Percentiles rank a stretch among this genome's conserved stretches.
Conservation (phyloP, 2,329 filamentous ascomycete species). For the Hypoxylon sp. region DNA sequence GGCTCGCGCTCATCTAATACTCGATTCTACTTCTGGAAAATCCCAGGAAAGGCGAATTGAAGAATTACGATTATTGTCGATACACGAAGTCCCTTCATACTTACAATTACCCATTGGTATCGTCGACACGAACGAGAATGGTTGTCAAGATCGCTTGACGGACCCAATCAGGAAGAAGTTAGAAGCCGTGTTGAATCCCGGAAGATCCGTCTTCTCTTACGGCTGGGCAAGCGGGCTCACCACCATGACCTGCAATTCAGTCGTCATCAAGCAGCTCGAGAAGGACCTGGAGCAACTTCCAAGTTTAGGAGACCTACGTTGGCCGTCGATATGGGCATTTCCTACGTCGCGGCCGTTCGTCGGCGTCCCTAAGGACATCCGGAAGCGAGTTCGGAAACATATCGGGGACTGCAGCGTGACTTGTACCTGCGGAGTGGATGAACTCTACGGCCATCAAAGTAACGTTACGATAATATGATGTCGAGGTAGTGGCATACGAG, state of each 20-base stretch:
- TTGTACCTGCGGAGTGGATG: constrained; percentile 49
- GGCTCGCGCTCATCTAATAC: constrained; percentile 68
- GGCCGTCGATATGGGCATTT: constrained; percentile 52
- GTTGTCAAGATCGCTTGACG: constrained; percentile 32
- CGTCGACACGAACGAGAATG: constrained; percentile 61
- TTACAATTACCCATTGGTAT: constrained; percentile 69
- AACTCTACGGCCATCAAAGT: constrained; percentile 41
- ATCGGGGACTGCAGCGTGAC: constrained; percentile 49
- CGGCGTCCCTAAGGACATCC: constrained; percentile 44
- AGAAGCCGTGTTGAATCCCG: constrained; percentile 59
- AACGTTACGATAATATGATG: constrained; percentile 41
- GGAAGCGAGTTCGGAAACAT: constrained; percentile 47
- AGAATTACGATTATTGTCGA: constrained; percentile 54
- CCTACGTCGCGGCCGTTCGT: constrained; percentile 50
- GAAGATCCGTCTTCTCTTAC: constrained; percentile 77
- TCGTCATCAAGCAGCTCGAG: constrained; percentile 75
- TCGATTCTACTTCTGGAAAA: constrained; percentile 55
- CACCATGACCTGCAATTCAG: constrained; percentile 78
- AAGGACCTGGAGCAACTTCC: constrained; percentile 48
- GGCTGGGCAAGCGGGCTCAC: constrained; percentile 74
- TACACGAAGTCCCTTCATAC: constrained; percentile 54
- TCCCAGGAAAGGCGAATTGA: constrained; percentile 45
- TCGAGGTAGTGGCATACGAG: neutral
- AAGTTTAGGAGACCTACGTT: constrained; percentile 39
- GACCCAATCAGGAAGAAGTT: constrained; percentile 54